phyloP scores from a whole-genome alignment of 73 alveolate genomes.

The Durusdinium trenchii region DNA sequence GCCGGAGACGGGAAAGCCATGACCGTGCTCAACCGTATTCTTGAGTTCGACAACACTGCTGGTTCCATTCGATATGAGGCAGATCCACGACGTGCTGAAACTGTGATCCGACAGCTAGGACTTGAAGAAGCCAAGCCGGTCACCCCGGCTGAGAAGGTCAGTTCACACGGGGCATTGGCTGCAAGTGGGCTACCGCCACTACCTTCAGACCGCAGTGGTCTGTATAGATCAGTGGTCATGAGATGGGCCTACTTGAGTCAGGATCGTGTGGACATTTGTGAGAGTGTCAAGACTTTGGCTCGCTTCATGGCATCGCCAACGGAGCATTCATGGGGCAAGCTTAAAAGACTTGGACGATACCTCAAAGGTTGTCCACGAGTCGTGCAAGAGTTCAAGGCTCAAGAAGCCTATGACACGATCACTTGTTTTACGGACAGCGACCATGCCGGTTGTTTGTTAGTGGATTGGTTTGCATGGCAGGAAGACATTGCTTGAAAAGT shows the following conservation, averaged over 20 bases:
- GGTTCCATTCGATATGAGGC: conserved; percentile 31
- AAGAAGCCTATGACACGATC: neutral
- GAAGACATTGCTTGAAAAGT: conserved; percentile 6
- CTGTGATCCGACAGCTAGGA: neutral
- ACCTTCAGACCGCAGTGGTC: neutral
- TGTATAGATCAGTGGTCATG: neutral
- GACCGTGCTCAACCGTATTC: neutral
- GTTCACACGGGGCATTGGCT: neutral
- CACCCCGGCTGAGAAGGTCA: conserved; percentile 32
- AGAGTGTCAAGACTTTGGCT: conserved; percentile 4
- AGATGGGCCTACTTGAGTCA: conserved; percentile 17
- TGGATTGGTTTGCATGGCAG: neutral
- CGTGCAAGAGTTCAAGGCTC: neutral
- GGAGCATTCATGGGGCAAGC: neutral
- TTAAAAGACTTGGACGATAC: conserved; percentile 29
- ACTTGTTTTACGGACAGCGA: neutral
- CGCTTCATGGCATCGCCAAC: neutral
- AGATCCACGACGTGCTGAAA: conserved; percentile 30
- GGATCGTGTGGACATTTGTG: conserved; percentile 31
- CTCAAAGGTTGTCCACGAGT: neutral
- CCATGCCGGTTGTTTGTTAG: neutral
- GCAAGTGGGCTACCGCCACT: conserved; percentile 7
- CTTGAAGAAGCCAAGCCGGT: neutral
- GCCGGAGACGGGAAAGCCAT: neutral
- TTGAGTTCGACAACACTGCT: neutral